A percentile compares a stretch with the other conserved stretches of the same genome.
These are phyloP conservation scores for Scortechinia acanthostroma DNA, from an alignment of 2,329 filamentous ascomycete genomes.

Conservation along the genomic window DNA sequence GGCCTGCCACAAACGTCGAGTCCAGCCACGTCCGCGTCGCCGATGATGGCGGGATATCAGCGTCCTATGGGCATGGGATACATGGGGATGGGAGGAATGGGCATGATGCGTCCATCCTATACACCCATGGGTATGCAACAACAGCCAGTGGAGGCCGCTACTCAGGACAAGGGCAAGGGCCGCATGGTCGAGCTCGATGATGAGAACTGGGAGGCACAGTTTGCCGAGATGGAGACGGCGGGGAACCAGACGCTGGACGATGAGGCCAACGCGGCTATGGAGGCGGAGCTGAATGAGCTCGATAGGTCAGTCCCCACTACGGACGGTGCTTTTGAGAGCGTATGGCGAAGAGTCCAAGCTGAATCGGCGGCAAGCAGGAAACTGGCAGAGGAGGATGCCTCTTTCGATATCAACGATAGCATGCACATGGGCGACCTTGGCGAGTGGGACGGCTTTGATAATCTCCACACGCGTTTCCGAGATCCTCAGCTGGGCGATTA, in stretches of 20 bases:
- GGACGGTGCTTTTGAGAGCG: background rate
- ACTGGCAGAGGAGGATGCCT: background rate
- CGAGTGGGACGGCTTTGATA: background rate
- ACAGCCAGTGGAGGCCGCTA: slow-evolving; percentile 28
- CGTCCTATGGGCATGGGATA: slow-evolving; percentile 25
- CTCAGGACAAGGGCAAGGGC: slow-evolving; percentile 68
- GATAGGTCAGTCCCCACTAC: background rate
- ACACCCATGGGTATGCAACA: slow-evolving; percentile 33
- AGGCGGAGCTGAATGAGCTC: slow-evolving; percentile 1
- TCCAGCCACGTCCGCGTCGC: slow-evolving; percentile 11
- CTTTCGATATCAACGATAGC: background rate
- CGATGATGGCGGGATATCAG: slow-evolving; percentile 33
- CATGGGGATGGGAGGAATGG: slow-evolving; percentile 7
- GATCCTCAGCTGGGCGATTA: slow-evolving; percentile 35
- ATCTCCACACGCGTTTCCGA: background rate
- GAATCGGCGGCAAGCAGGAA: slow-evolving; percentile 29
- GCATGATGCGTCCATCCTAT: slow-evolving; percentile 24
- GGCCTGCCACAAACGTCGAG: slow-evolving; percentile 40
- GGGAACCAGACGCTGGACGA: background rate
- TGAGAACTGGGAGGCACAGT: slow-evolving; percentile 3
- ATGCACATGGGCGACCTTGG: background rate
- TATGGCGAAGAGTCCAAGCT: slow-evolving; percentile 33
- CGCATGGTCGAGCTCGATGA: slow-evolving; percentile 84
- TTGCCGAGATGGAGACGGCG: slow-evolving; percentile 2
- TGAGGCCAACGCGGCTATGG: background rate